These are phyloP conservation scores for Suhomyces pyralidae DNA, from an alignment of 805 yeast species.

Conservation along the genomic window DNA sequence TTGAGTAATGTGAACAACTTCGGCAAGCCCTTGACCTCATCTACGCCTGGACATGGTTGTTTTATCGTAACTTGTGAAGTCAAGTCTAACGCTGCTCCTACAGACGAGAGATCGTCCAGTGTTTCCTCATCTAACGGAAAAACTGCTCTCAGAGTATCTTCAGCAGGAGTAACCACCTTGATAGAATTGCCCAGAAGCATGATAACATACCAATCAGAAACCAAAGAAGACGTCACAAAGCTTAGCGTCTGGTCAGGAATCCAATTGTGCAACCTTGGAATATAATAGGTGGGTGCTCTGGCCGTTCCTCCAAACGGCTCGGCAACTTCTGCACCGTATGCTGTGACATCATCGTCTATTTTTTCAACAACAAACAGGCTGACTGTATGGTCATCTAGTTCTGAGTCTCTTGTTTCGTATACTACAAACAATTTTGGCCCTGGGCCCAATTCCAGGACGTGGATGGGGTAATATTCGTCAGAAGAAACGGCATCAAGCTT, in stretches of 20 bases:
- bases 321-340: conserved; percentile 35
- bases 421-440: conserved; percentile 14
- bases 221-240: conserved; percentile 57
- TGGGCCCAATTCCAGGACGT: neutral
- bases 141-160: conserved; percentile 71
- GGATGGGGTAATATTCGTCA: neutral
- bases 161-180: conserved; percentile 37
- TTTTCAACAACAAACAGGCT: conserved; percentile 22
- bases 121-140: conserved; percentile 67
- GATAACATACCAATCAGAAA: conserved; percentile 44
- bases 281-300: conserved; percentile 47
- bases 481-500: neutral
- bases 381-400: conserved; percentile 28
- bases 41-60: conserved; percentile 59
- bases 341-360: neutral
- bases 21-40: conserved; percentile 61
- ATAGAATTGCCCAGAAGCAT: neutral
- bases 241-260: conserved; percentile 22
- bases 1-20: conserved; percentile 60
- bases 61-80: conserved; percentile 37
- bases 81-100: conserved; percentile 68
- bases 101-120: conserved; percentile 65
- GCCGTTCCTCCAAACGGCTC: conserved; percentile 47
- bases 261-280: conserved; percentile 41
- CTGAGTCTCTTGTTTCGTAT: conserved; percentile 24